phyloP scores from a whole-genome alignment of 306 rosid genomes.

The Quercus suber region DNA sequence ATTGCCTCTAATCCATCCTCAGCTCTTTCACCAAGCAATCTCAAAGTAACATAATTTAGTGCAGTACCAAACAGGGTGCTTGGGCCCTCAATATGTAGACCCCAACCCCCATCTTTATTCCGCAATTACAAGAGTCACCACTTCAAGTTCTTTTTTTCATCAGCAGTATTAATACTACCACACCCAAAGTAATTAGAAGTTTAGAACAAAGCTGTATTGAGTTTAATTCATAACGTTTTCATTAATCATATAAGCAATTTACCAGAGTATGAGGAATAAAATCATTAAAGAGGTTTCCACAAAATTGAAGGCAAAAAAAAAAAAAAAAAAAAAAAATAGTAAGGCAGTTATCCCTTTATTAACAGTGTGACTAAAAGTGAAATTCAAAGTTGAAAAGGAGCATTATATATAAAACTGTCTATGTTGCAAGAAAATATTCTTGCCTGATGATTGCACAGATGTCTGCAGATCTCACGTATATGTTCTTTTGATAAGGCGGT shows the following conservation, averaged over 20 bases:
- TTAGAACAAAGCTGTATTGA: not conserved
- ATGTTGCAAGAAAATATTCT: not conserved
- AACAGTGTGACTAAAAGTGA: not conserved
- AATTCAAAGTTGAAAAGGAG: not conserved
- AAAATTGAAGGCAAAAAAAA: not conserved
- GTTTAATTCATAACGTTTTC: not conserved
- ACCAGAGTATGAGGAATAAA: not conserved
- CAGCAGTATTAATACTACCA: not conserved
- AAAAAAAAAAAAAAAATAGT: not conserved
- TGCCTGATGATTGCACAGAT: constrained; percentile 86
- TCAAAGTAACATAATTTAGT: constrained; percentile 54
- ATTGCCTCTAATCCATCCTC: constrained; percentile 63
- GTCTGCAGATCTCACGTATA: constrained; percentile 67
- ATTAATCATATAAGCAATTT: not conserved
- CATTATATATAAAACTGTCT: not conserved
- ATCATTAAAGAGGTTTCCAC: not conserved
- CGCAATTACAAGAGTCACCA: constrained; percentile 23
- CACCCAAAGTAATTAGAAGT: not conserved
- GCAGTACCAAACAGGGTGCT: constrained; percentile 91
- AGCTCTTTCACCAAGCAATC: constrained; percentile 81
- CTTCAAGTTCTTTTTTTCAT: not conserved
- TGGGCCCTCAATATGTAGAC: constrained; percentile 82
- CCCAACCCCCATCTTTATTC: constrained; percentile 97
- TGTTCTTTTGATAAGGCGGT: constrained; percentile 69
- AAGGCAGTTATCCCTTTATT: not conserved